Evolutionary conservation across 23 red algal species (phyloP), one percentile per base, ranked within the genome.

Genomic region (Porphyridium purpureum): DNA sequence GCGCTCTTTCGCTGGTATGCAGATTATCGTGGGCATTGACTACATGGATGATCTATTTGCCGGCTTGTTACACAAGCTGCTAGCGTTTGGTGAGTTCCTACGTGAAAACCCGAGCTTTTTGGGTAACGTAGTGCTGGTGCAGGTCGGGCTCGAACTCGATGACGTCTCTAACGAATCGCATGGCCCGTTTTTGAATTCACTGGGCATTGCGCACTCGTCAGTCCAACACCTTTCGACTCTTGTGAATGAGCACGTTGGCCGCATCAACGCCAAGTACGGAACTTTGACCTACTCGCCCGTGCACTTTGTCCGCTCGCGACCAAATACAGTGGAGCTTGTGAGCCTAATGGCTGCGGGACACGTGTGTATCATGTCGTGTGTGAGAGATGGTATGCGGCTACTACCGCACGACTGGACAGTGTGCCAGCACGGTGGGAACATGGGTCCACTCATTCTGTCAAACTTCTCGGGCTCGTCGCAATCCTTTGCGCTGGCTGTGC

Each of bases 61-160:
- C 21, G 85, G 85, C 11, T 76, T 93, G 47, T 58, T 54, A 1
- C 61, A 69, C 6, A 93, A 82, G 65, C 51, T 93, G 27, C 57
- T 80, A 14, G 85, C 85, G 3, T 93, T 93, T 82, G 76, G 82
- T 31, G 66, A 69, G 41, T 73, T 94, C 3, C 60, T 94, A 57
- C 24, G 36, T 11, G 56, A 80, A 33, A 66, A 83, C 31, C 72
- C 72, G 1, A 48, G 26, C 11, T 56, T 62, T 42, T 38, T 28
- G 22, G 51, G 56, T 24, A 23, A 71, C 33, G 62, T 81, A 0
- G 58, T 94, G 4, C 63, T 94, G 21, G 62, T 83, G 26, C 71
- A 83, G 40, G 70, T 94, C 24, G 76, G 64, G n/a, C n/a, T n/a
- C n/a, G n/a, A n/a, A n/a, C n/a, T n/a, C n/a, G n/a, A n/a, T n/a